phyloP scores from a whole-genome alignment of 2,329 filamentous ascomycete species.

The Alternaria panax region DNA sequence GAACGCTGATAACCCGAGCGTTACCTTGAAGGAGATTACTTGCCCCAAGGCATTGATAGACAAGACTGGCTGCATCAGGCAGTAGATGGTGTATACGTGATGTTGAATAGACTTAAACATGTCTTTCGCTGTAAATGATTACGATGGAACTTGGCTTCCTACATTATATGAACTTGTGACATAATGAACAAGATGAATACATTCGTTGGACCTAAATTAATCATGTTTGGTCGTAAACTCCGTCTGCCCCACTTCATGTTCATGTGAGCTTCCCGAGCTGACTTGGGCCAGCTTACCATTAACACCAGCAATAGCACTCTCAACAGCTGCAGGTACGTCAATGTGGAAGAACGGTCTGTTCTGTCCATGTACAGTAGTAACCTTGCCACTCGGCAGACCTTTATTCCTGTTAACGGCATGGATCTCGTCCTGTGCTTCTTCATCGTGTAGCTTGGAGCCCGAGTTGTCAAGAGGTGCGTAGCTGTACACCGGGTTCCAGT shows the following conservation, averaged over 20 bases:
- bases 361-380: constrained; percentile 80
- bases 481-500: constrained; percentile 93
- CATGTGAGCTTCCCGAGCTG: constrained; percentile 25
- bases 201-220: constrained; percentile 3
- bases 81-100: constrained; percentile 1
- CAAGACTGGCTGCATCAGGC: constrained; percentile 39
- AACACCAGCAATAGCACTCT: constrained; percentile 84
- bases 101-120: not conserved
- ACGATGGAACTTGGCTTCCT: not conserved
- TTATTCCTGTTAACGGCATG: constrained; percentile 19
- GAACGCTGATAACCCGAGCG: constrained; percentile 44
- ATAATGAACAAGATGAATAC: not conserved
- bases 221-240: constrained; percentile 26
- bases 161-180: constrained; percentile 9
- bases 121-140: not conserved
- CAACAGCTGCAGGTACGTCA: constrained; percentile 86
- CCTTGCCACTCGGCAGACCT: constrained; percentile 43
- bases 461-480: constrained; percentile 83
- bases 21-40: constrained; percentile 43
- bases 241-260: constrained; percentile 13
- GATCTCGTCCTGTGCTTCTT: constrained; percentile 36
- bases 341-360: constrained; percentile 94
- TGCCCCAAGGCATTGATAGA: constrained; percentile 45
- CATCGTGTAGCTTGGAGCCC: constrained; percentile 66
- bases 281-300: constrained; percentile 52